These are phyloP conservation scores for Kuraishia molischiana DNA, from an alignment of 805 yeast genomes.

Conservation along the genomic window DNA sequence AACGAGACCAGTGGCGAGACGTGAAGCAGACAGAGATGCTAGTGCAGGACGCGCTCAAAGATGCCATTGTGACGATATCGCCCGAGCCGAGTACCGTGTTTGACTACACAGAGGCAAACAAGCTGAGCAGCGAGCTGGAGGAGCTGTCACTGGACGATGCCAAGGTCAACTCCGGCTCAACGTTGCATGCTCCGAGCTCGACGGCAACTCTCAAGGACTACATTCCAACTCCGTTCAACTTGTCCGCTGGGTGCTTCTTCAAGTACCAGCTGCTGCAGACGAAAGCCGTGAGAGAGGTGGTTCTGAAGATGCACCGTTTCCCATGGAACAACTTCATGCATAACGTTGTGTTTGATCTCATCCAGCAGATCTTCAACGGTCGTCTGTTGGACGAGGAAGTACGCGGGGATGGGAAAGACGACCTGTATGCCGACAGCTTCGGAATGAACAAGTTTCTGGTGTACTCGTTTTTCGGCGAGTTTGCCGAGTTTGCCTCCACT, in stretches of 20 bases:
- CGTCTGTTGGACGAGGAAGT: slow-evolving; percentile 25
- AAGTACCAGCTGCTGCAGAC: slow-evolving; percentile 72
- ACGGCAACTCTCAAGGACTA: slow-evolving; percentile 7
- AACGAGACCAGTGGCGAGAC: slow-evolving; percentile 63
- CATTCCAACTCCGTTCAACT: slow-evolving; percentile 14
- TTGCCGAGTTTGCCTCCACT: slow-evolving; percentile 10
- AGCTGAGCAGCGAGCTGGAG: neutral
- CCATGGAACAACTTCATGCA: slow-evolving; percentile 98
- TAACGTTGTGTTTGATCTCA: slow-evolving; percentile 90
- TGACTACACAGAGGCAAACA: slow-evolving; percentile 1
- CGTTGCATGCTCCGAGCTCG: neutral
- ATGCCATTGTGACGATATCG: slow-evolving; percentile 12
- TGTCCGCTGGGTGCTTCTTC: slow-evolving; percentile 68
- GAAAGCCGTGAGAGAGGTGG: slow-evolving; percentile 49
- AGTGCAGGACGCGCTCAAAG: slow-evolving; percentile 23
- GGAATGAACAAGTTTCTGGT: slow-evolving; percentile 23
- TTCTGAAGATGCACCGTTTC: slow-evolving; percentile 62
- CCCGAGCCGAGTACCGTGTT: slow-evolving; percentile 6
- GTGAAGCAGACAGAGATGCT: slow-evolving; percentile 32
- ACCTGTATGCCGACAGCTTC: slow-evolving; percentile 19
- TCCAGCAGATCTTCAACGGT: slow-evolving; percentile 91
- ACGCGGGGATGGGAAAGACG: slow-evolving; percentile 24
- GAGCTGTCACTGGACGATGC: neutral
- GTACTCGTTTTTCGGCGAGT: slow-evolving; percentile 23
- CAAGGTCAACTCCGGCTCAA: neutral